These are phyloP conservation scores for Coemansia sp. DNA, from an alignment of 192 early-diverging fungal species.

Conservation along the genomic window DNA sequence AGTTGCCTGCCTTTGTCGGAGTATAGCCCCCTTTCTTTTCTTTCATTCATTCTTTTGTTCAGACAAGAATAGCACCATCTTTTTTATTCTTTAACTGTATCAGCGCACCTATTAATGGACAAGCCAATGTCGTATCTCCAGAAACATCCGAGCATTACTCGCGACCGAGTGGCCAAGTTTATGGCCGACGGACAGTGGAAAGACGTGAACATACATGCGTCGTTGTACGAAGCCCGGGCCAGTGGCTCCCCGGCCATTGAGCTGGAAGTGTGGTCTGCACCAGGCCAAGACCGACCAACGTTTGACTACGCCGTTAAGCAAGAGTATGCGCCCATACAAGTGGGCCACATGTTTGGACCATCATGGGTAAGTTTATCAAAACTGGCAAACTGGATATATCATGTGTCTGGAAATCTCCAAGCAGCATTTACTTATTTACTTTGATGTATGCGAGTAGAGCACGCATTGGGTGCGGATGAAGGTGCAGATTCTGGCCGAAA, in stretches of 20 bases:
- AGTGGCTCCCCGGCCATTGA: conserved; percentile 53
- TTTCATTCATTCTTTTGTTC: background rate
- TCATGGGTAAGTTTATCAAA: conserved; percentile 58
- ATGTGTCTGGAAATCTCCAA: no score
- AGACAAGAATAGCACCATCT: background rate
- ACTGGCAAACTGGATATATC: background rate
- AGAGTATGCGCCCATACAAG: conserved; percentile 62
- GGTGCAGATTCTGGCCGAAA: conserved; percentile 67
- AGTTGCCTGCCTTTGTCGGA: background rate
- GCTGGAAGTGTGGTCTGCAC: conserved; percentile 52
- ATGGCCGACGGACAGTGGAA: conserved; percentile 62
- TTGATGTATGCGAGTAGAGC: conserved; percentile 17
- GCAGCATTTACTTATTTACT: background rate
- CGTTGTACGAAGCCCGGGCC: conserved; percentile 52
- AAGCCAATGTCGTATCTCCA: conserved; percentile 47
- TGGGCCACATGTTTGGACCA: conserved; percentile 81
- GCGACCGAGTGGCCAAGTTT: conserved; percentile 74
- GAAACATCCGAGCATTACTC: conserved; percentile 75
- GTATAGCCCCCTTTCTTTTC: background rate
- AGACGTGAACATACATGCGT: conserved; percentile 65
- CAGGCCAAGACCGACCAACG: conserved; percentile 53
- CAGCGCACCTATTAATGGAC: conserved; percentile 22
- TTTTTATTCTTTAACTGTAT: background rate
- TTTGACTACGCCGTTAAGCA: conserved; percentile 59
- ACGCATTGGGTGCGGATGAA: conserved; percentile 75